Evolutionary conservation across 768 basidiomycete species (phyloP).

Genomic region (Tulasnella sp.): DNA sequence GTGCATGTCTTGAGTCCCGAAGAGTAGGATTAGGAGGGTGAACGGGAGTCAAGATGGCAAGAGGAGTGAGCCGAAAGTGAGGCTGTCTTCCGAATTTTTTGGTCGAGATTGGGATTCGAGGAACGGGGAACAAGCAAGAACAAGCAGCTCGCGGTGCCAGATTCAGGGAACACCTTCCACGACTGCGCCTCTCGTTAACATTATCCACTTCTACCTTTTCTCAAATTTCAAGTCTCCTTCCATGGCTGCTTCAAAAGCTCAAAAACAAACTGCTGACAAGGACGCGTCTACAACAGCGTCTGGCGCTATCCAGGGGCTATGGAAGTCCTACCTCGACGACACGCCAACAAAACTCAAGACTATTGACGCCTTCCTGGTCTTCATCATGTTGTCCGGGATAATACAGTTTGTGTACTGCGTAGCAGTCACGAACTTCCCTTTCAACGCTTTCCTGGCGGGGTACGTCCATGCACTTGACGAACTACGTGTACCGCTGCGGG

Average conservation of each 20-base stretch:
- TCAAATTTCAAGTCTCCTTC: not conserved
- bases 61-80: not conserved
- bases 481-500: not conserved
- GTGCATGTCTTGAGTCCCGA: not conserved
- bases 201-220: not conserved
- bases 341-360: slow-evolving; percentile 85
- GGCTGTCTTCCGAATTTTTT: not conserved
- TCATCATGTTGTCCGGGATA: slow-evolving; percentile 85
- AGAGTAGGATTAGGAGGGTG: not conserved
- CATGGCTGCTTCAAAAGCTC: slow-evolving; percentile 15
- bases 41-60: not conserved
- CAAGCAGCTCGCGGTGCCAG: not conserved
- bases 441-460: slow-evolving; percentile 97
- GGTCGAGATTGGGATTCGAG: not conserved
- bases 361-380: slow-evolving; percentile 86
- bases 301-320: slow-evolving; percentile 46
- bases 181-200: slow-evolving; percentile 5
- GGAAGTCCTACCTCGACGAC: slow-evolving; percentile 65
- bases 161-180: not conserved
- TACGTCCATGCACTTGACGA: slow-evolving; percentile 36
- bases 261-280: not conserved
- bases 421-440: slow-evolving; percentile 86
- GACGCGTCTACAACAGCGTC: not conserved
- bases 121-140: slow-evolving; percentile 1
- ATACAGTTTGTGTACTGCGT: slow-evolving; percentile 88